Evolutionary conservation across 2,329 filamentous ascomycete species (phyloP).

Genomic region (Alternaria gansuensis): DNA sequence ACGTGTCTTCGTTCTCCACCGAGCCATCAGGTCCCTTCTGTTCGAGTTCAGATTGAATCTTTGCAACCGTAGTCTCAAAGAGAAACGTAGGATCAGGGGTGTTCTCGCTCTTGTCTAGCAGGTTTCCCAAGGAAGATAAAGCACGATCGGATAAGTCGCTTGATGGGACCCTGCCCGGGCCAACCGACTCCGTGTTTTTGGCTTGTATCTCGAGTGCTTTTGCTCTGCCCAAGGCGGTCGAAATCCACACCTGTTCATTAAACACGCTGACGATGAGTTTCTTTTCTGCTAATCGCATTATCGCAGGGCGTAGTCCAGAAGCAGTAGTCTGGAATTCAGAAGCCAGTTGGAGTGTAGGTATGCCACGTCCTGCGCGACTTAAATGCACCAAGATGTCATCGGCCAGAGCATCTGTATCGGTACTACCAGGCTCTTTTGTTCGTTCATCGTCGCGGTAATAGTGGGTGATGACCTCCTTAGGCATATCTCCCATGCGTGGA

Average conservation of each 20-base stretch:
- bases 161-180: background rate
- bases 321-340: background rate
- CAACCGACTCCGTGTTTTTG: background rate
- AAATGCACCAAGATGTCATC: background rate
- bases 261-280: background rate
- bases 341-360: background rate
- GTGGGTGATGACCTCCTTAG: too few species aligned
- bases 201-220: background rate
- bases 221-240: background rate
- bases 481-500: too few species aligned
- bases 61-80: background rate
- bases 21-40: background rate
- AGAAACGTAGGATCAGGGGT: background rate
- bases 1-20: background rate
- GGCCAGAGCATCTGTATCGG: background rate
- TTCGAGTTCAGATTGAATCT: background rate
- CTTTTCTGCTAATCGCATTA: accelerated
- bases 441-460: too few species aligned
- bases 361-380: background rate
- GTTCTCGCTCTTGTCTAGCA: background rate
- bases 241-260: background rate
- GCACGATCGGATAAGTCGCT: background rate
- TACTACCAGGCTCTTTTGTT: background rate
- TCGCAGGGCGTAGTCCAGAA: background rate
- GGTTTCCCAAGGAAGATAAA: background rate